These are phyloP conservation scores for Ceratonia siliqua DNA, from an alignment of 306 rosid genomes.

Conservation along the genomic window DNA sequence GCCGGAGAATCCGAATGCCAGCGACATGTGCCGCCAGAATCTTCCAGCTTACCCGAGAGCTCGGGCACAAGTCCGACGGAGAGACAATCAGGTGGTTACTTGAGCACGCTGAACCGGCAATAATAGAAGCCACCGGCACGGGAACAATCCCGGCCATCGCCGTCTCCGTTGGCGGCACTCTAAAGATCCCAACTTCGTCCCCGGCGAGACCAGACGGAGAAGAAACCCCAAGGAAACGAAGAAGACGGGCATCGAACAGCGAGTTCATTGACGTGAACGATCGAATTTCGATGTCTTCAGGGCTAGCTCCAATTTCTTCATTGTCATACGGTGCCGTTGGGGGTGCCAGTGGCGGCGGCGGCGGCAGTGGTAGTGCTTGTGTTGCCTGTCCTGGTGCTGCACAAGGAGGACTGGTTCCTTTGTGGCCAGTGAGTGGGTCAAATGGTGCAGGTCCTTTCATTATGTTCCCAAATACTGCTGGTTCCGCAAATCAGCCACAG, in stretches of 20 bases:
- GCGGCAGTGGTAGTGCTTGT: no score
- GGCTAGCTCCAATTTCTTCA: slow-evolving; percentile 65
- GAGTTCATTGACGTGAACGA: slow-evolving; percentile 62
- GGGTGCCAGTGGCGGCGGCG: not conserved
- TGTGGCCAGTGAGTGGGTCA: slow-evolving; percentile 50
- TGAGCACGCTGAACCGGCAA: slow-evolving; percentile 73
- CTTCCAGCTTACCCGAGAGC: slow-evolving; percentile 80
- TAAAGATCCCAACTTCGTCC: slow-evolving; percentile 77
- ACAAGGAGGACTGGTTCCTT: slow-evolving; percentile 54
- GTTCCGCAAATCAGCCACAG: slow-evolving; percentile 49
- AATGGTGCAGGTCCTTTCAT: slow-evolving; percentile 57
- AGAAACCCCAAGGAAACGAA: slow-evolving; percentile 48
- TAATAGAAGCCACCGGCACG: slow-evolving; percentile 79
- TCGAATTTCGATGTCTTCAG: slow-evolving; percentile 54
- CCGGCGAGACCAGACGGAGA: slow-evolving; percentile 61
- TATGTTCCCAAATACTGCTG: slow-evolving; percentile 56
- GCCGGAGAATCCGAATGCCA: slow-evolving; percentile 87
- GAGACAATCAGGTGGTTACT: slow-evolving; percentile 87
- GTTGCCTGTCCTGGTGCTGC: no score
- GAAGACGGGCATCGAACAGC: slow-evolving; percentile 45
- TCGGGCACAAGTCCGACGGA: slow-evolving; percentile 86
- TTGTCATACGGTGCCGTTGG: slow-evolving; percentile 22
- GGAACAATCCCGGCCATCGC: slow-evolving; percentile 89
- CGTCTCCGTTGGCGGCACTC: slow-evolving; percentile 71
- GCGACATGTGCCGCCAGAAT: slow-evolving; percentile 82